Conservation (phyloP, 139 green algal species). For the Tetraselmis chui region DNA sequence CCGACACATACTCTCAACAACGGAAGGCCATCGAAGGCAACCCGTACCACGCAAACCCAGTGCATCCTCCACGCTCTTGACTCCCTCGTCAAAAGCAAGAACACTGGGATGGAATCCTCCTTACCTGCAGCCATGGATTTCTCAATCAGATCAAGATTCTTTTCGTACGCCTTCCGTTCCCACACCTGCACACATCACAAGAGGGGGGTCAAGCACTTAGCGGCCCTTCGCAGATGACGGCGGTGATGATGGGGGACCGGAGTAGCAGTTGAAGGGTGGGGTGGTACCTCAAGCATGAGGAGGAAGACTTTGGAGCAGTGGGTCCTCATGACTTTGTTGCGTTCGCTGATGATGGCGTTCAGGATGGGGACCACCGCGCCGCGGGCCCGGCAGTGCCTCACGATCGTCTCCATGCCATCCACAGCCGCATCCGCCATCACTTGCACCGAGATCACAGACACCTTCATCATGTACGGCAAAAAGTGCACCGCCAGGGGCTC, state of each 20-base stretch:
- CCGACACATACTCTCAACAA: no score
- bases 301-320: neutral
- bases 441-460: constrained; percentile 71
- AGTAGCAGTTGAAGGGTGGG: no score
- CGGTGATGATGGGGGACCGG: no score
- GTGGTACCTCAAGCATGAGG: neutral
- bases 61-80: no score
- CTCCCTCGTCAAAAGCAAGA: no score
- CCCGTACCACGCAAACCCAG: no score
- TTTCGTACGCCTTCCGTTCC: constrained; percentile 26
- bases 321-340: neutral
- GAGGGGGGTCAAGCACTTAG: no score
- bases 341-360: neutral
- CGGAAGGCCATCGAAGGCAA: no score
- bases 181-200: constrained; percentile 55
- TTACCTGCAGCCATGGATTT: constrained; percentile 20
- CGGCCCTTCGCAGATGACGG: no score
- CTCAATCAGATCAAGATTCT: constrained; percentile 39
- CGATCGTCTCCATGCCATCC: constrained; percentile 28
- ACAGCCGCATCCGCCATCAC: constrained; percentile 66
- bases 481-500: constrained; percentile 41
- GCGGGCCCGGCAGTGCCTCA: constrained; percentile 39
- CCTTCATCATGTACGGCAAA: constrained; percentile 58
- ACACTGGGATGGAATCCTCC: no score
- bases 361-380: neutral